Evolutionary conservation across 371 early-diverging fungal genomes (phyloP), one percentile per base, ranked within the genome.

Genomic region (Synchytrium microbalum): DNA sequence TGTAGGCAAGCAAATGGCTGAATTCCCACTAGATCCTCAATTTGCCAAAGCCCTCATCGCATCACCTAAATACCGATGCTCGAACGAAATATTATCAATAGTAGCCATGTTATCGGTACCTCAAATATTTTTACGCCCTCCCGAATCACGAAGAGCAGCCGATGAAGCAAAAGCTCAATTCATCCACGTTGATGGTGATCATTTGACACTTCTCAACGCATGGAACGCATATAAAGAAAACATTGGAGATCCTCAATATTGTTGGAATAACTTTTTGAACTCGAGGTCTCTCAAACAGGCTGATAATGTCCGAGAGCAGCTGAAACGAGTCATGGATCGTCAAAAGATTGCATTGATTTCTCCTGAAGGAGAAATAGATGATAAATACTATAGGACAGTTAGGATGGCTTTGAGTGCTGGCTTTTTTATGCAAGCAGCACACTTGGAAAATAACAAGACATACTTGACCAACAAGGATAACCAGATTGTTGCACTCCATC

Each of bases 371-470:
- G 46, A 19, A 5, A 87, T 87, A 27, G 72, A 81, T n/a, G 86
- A 85, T 46, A 71, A 78, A 10, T 94, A 91, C 58, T 94, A 92
- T 69, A 75, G 74, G 26, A 91, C 89, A 58, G 93, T 97, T 62
- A 84, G 95, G 62, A 83, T 84, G 69, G 93, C 96, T 0, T 73
- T 98, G 65, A 74, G 86, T 0, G 76, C 90, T 14, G 97, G 97
- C 24, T 96, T 88, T 81, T 97, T 96, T 72, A 97, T 96, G 98
- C 96, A 96, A 72, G 94, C 91, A 0, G 98, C 95, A 0, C 93
- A 96, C 73, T 73, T 90, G 59, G 94, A 95, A 65, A 80, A 88
- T 31, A 84, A 84, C 2, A 93, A 93, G 0, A 25, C 13, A 28
- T 98, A 97, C 72, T 67, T 92, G 69, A 97, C 97, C 0, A 85